A percentile compares a stretch with the other conserved stretches of the same genome.
These are phyloP conservation scores for Trichaptum fuscoviolaceum DNA, from an alignment of 768 basidiomycete genomes.

Conservation along the genomic window DNA sequence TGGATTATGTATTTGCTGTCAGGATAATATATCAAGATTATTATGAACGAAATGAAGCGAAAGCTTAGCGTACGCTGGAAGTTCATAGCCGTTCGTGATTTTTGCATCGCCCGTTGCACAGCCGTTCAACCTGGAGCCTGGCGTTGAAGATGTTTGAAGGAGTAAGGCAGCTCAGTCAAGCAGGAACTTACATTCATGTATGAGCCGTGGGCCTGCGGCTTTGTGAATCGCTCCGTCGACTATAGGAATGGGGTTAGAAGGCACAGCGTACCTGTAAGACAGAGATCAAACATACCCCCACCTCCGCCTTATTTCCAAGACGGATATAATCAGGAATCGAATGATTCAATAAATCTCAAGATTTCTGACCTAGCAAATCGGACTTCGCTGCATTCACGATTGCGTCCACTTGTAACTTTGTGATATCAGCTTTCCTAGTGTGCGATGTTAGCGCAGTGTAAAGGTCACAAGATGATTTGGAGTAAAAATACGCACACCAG, in stretches of 20 bases:
- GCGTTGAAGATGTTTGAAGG: neutral
- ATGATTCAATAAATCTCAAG: neutral
- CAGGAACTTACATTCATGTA: constrained; percentile 54
- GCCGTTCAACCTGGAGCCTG: constrained; percentile 61
- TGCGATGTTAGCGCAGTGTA: constrained; percentile 4
- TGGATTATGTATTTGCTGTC: constrained; percentile 69
- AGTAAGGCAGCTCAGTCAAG: neutral
- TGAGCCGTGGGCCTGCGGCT: constrained; percentile 61
- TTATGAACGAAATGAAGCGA: neutral
- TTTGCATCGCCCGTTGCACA: constrained; percentile 72
- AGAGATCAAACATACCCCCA: constrained; percentile 46
- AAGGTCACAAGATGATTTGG: neutral
- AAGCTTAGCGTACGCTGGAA: constrained; percentile 61
- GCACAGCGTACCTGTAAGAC: neutral
- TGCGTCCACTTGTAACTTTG: constrained; percentile 59
- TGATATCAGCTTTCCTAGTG: constrained; percentile 74
- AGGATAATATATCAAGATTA: neutral
- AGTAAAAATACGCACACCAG: constrained; percentile 46
- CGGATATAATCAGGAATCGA: neutral
- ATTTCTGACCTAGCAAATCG: constrained; percentile 53
- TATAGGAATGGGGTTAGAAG: constrained; percentile 18
- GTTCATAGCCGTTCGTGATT: constrained; percentile 70
- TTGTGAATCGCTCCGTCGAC: constrained; percentile 81
- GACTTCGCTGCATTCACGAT: constrained; percentile 84
- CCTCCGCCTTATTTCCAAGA: constrained; percentile 52